Conservation (phyloP, 2,329 filamentous ascomycete species). For the Diaporthe citri region DNA sequence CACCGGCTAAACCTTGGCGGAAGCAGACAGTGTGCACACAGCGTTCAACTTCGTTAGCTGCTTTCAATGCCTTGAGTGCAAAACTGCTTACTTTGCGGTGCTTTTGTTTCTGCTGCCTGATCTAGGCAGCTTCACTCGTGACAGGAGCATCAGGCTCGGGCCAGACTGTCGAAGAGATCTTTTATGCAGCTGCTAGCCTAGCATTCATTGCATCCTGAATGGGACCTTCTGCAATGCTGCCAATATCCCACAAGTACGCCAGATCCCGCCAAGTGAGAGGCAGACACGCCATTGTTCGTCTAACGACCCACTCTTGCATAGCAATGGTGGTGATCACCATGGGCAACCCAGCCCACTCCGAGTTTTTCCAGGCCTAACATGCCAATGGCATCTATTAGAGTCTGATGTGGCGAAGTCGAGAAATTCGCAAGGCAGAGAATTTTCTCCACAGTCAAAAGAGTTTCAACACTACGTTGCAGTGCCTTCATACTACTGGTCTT, state of each 20-base stretch:
- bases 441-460: too few relatives aligned
- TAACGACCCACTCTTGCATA: neutral
- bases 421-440: too few relatives aligned
- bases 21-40: neutral
- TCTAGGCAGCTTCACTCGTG: neutral
- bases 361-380: neutral
- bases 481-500: too few relatives aligned
- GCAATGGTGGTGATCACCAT: too few relatives aligned
- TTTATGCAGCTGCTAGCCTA: neutral
- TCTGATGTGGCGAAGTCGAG: too few relatives aligned
- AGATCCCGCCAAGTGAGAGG: neutral
- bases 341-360: neutral
- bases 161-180: neutral
- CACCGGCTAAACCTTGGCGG: slow-evolving; percentile 22
- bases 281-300: neutral
- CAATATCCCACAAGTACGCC: neutral
- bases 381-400: neutral
- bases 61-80: neutral
- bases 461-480: too few relatives aligned
- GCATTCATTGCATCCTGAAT: too few relatives aligned
- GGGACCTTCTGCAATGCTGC: neutral
- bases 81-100: neutral
- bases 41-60: too few relatives aligned
- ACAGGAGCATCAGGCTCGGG: neutral
- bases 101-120: neutral